A percentile compares a stretch with the other conserved stretches of the same genome.
Conservation (phyloP, 2,329 filamentous ascomycete species). For the Aspergillus sp. region DNA sequence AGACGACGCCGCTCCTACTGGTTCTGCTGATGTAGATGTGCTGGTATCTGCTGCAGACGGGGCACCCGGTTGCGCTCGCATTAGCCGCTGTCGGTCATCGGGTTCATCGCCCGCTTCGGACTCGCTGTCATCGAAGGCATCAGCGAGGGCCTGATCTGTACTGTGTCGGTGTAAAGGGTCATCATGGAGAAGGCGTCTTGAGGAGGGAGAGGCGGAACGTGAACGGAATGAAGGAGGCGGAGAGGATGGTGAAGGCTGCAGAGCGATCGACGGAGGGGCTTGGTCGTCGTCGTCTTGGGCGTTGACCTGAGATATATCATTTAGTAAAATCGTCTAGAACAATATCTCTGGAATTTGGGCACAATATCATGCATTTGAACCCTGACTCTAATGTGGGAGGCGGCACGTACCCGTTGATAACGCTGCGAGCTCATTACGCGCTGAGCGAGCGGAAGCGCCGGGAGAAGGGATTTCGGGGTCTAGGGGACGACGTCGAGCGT, state of each 20-base stretch:
- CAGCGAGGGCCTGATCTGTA: conserved; percentile 79
- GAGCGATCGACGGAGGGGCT: conserved; percentile 29
- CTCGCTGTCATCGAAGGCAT: conserved; percentile 83
- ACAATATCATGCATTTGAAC: neutral
- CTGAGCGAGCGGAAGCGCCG: conserved; percentile 29
- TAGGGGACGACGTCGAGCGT: conserved; percentile 6
- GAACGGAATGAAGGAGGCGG: conserved; percentile 81
- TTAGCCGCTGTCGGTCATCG: conserved; percentile 83
- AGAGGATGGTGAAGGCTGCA: conserved; percentile 38
- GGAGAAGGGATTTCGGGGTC: conserved; percentile 21
- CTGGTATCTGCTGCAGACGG: conserved; percentile 31
- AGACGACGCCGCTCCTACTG: conserved; percentile 22
- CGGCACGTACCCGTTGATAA: conserved; percentile 46
- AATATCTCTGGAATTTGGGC: neutral
- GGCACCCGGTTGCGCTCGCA: conserved; percentile 61
- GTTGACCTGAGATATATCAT: conserved; percentile 38
- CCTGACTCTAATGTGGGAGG: conserved; percentile 14
- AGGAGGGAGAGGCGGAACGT: conserved; percentile 67
- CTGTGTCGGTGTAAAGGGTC: conserved; percentile 50
- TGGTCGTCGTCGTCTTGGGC: conserved; percentile 45
- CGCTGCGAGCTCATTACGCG: conserved; percentile 51
- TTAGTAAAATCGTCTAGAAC: neutral
- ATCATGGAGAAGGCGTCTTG: conserved; percentile 52
- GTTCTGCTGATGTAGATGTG: conserved; percentile 9
- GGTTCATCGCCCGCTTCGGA: conserved; percentile 67